Base-by-base conservation (phyloP, 139 green algal species). In the Nannochloris sp. region DNA sequence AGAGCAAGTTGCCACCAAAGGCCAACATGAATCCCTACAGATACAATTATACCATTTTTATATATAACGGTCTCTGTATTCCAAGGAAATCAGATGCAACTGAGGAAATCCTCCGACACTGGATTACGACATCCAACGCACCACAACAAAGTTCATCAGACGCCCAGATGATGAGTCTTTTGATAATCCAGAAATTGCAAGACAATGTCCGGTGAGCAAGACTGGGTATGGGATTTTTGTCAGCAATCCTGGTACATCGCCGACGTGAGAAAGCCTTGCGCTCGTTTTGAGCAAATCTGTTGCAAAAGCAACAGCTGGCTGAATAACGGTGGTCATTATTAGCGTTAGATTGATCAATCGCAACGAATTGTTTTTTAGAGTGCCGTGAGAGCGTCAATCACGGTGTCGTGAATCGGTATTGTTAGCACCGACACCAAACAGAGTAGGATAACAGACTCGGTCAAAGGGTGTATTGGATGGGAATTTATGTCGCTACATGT, bases 1-100 rank as follows among this genome's bases (percentile, higher is more conserved):
- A 59, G n/a, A 26, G 12, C 13, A 66, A 31, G 14, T 31, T 28
- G n/a, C 60, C 60, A 23, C 60, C 60, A 66, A 66, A 66, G 3
- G 60, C 60, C 36, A 56, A 9, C 12, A 66, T 23, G 13, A 66
- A 66, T 10, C 60, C 60, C 25, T 64, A 20, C 58, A 11, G 6
- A n/a, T 6, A 40, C 0, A 40, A 40, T 40, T 23, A 23, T 23
- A 23, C 20, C 20, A 23, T 23, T 23, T 23, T 23, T 23, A 23
- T 23, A 23, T 23, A 23, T 23, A 23, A 23, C 20, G 20, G 20
- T 23, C 20, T 23, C 46, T 20, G 17, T 23, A 53, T 28, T 23
- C 46, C 20, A 8, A 14, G 6, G 46, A 2, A 53, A 28, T 53
- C 17, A 53, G n/a, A 53, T 6, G 6, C n/a, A 53, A 53, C 0